Evolutionary conservation across 139 green algal species (phyloP).

Genomic region (Edaphochlamys debaryana): DNA sequence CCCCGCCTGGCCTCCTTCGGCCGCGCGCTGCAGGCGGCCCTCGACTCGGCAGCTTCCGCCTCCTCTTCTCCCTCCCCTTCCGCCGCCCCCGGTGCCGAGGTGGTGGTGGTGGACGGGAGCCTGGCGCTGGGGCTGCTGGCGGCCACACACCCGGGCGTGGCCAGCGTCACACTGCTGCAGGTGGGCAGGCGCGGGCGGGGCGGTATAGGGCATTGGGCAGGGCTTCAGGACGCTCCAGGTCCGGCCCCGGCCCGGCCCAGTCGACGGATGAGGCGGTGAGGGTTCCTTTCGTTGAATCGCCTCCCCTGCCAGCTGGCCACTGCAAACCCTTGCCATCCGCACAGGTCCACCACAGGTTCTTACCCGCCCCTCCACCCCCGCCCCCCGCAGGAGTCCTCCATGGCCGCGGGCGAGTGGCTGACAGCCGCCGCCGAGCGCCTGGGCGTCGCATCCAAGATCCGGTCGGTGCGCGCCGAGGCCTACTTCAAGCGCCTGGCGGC

Average conservation of each 20-base stretch:
- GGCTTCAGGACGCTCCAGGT: background rate
- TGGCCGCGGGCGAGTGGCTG: conserved; percentile 10
- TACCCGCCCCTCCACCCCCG: no score
- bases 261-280: background rate
- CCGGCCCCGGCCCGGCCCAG: no score
- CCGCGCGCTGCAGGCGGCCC: background rate
- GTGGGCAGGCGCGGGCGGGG: background rate
- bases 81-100: background rate
- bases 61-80: background rate
- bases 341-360: no score
- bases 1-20: conserved; percentile 5
- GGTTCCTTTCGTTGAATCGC: no score
- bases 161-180: conserved; percentile 22
- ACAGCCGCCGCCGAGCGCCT: background rate
- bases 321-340: no score
- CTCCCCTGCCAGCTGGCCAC: no score
- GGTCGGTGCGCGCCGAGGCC: background rate
- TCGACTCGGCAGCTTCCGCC: background rate
- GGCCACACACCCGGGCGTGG: background rate
- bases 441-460: background rate
- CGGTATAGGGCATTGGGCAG: background rate
- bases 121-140: conserved; percentile 28
- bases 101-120: conserved; percentile 29
- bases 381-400: conserved; percentile 28
- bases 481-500: conserved; percentile 33